Percentiles rank a stretch among this genome's conserved stretches.
phyloP scores from a whole-genome alignment of 345 rosid species.

The Arabidopsis thaliana region DNA sequence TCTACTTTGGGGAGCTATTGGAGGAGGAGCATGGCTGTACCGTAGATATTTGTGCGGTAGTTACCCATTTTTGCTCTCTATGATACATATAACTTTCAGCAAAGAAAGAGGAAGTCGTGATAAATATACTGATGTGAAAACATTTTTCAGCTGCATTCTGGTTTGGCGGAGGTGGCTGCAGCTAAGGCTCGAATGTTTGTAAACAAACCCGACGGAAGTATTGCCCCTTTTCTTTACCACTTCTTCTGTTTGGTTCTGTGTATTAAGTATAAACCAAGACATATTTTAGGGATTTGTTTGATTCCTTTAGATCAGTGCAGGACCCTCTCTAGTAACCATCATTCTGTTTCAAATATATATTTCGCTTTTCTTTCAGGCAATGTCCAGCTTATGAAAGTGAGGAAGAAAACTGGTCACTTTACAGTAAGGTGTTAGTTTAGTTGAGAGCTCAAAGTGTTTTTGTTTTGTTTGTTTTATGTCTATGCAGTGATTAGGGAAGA shows the following conservation, averaged over 20 bases:
- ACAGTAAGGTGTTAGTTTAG: constrained; percentile 13
- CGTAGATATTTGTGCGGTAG: constrained; percentile 74
- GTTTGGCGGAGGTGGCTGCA: constrained; percentile 95
- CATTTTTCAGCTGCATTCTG: constrained; percentile 80
- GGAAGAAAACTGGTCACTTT: constrained; percentile 1
- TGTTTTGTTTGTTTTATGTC: background rate
- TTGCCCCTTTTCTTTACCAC: constrained; percentile 35
- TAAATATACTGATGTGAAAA: constrained; percentile 35
- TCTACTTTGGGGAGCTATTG: constrained; percentile 83
- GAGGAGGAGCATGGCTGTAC: constrained; percentile 72
- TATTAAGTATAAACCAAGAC: constrained; percentile 7
- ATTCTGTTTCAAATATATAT: constrained; percentile 14
- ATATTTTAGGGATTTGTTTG: constrained; percentile 9
- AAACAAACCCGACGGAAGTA: constrained; percentile 97
- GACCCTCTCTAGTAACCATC: background rate
- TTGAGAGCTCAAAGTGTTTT: background rate
- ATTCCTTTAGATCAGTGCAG: constrained; percentile 12
- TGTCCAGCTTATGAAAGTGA: constrained; percentile 1
- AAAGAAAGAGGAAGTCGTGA: constrained; percentile 5
- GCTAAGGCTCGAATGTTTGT: constrained; percentile 96
- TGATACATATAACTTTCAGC: constrained; percentile 25
- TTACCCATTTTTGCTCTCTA: constrained; percentile 29
- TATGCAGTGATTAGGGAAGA: constrained; percentile 91
- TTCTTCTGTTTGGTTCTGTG: constrained; percentile 7
- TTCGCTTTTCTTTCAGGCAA: background rate